These are phyloP conservation scores for Mycena galericulata DNA, from an alignment of 768 basidiomycete species.

Conservation along the genomic window DNA sequence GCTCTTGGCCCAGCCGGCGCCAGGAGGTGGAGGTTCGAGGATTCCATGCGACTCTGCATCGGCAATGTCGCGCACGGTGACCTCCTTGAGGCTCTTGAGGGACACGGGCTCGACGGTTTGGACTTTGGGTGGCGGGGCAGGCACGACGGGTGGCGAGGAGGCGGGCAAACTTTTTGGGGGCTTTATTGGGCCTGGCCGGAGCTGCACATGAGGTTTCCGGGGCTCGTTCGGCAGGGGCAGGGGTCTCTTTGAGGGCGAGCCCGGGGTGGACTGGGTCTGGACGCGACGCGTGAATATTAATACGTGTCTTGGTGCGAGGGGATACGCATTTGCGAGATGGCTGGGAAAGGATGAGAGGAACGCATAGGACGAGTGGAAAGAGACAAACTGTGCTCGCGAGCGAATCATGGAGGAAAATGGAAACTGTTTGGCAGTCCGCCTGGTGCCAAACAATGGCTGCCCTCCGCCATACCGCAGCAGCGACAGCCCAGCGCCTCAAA, in stretches of 20 bases:
- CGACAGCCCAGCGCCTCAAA: conserved; percentile 14
- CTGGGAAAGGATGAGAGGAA: not conserved
- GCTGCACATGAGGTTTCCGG: conserved; percentile 15
- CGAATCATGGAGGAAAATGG: conserved; percentile 16
- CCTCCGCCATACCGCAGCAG: conserved; percentile 39
- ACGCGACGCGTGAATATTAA: conserved; percentile 16
- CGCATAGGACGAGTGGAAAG: not conserved
- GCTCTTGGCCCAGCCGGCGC: conserved; percentile 67
- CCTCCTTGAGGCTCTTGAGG: conserved; percentile 56
- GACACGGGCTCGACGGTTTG: conserved; percentile 32
- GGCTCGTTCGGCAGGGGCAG: not conserved
- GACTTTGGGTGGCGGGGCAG: conserved; percentile 25
- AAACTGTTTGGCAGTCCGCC: no score
- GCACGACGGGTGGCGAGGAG: conserved; percentile 39
- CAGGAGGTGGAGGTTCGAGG: conserved; percentile 71
- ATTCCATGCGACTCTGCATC: conserved; percentile 79
- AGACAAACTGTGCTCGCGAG: not conserved
- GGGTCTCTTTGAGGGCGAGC: not conserved
- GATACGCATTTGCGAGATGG: conserved; percentile 8
- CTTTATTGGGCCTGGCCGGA: conserved; percentile 23
- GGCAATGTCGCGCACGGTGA: conserved; percentile 70
- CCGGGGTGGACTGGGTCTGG: conserved; percentile 6
- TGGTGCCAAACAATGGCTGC: conserved; percentile 24
- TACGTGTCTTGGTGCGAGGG: not conserved
- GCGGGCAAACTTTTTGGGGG: conserved; percentile 12